Evolutionary conservation across 495 filamentous ascomycete genomes (phyloP).

Genomic region (Tuber magnatum): DNA sequence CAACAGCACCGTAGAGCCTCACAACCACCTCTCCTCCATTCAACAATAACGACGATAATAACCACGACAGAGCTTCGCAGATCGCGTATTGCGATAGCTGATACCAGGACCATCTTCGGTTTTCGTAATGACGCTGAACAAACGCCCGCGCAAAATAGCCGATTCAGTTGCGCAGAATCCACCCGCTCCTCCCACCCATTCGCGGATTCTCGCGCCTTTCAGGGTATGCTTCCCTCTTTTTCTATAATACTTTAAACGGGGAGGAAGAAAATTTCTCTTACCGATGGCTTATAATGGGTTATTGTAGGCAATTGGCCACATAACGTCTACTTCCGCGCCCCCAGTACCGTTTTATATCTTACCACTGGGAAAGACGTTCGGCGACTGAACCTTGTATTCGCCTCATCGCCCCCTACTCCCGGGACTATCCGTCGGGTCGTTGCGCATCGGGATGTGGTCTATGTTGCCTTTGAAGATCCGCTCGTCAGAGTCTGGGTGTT

Average conservation of each 20-base stretch:
- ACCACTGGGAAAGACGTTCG: conserved; percentile 83
- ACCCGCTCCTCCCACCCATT: conserved; percentile 42
- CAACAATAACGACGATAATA: conserved; percentile 2
- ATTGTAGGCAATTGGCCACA: conserved; percentile 74
- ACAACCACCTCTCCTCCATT: conserved; percentile 15
- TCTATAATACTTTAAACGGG: neutral
- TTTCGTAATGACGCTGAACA: conserved; percentile 25
- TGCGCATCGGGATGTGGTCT: conserved; percentile 80
- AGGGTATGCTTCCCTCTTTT: conserved; percentile 54
- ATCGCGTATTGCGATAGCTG: neutral
- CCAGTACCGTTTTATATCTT: conserved; percentile 78
- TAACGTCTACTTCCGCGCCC: conserved; percentile 62
- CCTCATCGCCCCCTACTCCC: conserved; percentile 83
- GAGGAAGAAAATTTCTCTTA: conserved; percentile 17
- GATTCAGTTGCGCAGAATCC: conserved; percentile 25
- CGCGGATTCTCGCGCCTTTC: conserved; percentile 84
- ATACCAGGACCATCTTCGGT: neutral
- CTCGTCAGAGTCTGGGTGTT: conserved; percentile 80
- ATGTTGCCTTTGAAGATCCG: conserved; percentile 66
- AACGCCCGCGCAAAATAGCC: conserved; percentile 31
- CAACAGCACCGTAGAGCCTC: conserved; percentile 13
- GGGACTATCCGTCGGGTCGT: conserved; percentile 76
- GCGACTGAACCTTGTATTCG: conserved; percentile 79
- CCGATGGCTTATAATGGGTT: conserved; percentile 16
- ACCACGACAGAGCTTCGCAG: neutral